phyloP scores from a whole-genome alignment of 2,329 filamentous ascomycete genomes.

The Emergomyces pasteurianus region DNA sequence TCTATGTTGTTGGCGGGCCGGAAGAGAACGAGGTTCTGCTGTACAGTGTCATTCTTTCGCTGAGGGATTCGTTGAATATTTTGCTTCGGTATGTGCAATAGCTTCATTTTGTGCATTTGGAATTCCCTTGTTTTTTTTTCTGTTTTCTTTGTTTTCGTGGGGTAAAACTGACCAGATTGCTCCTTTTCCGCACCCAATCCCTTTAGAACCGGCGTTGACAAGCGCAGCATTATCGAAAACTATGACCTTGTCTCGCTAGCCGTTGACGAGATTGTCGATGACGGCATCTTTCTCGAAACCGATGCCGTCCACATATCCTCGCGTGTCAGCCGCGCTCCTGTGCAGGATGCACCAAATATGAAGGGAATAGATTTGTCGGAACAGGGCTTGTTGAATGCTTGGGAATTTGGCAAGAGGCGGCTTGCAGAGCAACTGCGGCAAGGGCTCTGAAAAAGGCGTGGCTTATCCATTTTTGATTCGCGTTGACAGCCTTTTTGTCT shows the following conservation, averaged over 20 bases:
- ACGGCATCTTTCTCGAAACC: slow-evolving; percentile 93
- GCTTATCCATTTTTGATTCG: slow-evolving; percentile 10
- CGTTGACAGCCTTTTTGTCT: slow-evolving; percentile 10
- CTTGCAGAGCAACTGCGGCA: slow-evolving; percentile 83
- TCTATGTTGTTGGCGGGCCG: slow-evolving; percentile 79
- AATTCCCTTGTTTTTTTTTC: not conserved
- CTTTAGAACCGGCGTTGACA: slow-evolving; percentile 81
- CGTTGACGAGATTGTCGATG: slow-evolving; percentile 90
- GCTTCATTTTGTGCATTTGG: not conserved
- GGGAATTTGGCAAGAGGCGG: slow-evolving; percentile 87
- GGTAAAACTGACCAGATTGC: not conserved
- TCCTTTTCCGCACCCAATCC: not conserved
- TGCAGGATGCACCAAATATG: slow-evolving; percentile 75
- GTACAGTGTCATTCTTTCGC: slow-evolving; percentile 85
- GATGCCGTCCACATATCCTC: slow-evolving; percentile 90
- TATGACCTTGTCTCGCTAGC: slow-evolving; percentile 91
- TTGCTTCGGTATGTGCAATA: slow-evolving; percentile 63
- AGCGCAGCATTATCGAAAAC: slow-evolving; percentile 95
- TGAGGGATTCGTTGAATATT: slow-evolving; percentile 80
- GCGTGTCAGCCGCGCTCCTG: slow-evolving; percentile 81
- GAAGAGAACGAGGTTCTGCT: slow-evolving; percentile 96
- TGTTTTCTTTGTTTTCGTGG: slow-evolving; percentile 4
- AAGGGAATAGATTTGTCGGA: slow-evolving; percentile 93
- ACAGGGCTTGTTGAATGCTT: slow-evolving; percentile 86
- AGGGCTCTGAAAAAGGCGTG: slow-evolving; percentile 45